phyloP scores from a whole-genome alignment of 768 basidiomycete species.

The Calvatia gigantea region DNA sequence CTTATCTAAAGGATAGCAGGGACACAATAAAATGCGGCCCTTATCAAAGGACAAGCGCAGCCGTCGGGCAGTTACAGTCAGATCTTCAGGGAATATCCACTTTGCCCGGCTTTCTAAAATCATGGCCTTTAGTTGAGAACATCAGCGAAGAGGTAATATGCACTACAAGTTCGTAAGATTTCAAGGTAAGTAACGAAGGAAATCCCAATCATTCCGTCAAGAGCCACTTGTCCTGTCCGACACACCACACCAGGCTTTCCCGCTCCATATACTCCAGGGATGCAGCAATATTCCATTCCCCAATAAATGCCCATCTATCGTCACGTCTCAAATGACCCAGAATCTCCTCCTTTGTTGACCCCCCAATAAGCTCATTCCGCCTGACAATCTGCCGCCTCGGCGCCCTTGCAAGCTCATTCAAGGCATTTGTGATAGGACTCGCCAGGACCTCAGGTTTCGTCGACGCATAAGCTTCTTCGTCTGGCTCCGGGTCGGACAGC shows the following conservation, averaged over 20 bases:
- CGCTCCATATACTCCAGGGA: slow-evolving; percentile 45
- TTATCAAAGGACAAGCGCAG: too few relatives aligned
- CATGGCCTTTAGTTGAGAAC: too few relatives aligned
- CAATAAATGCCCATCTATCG: slow-evolving; percentile 62
- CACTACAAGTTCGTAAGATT: too few relatives aligned
- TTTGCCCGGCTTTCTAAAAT: too few relatives aligned
- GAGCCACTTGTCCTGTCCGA: slow-evolving; percentile 38
- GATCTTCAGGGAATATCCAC: too few relatives aligned
- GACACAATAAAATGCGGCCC: too few relatives aligned
- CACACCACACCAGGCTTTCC: slow-evolving; percentile 34
- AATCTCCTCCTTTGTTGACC: slow-evolving; percentile 42
- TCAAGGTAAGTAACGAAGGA: too few relatives aligned
- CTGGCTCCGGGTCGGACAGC: slow-evolving; percentile 56
- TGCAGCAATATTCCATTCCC: slow-evolving; percentile 62
- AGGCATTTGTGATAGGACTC: slow-evolving; percentile 29
- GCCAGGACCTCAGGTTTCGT: slow-evolving; percentile 52
- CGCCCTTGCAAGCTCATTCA: not conserved
- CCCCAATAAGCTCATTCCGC: slow-evolving; percentile 18
- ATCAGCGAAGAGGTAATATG: too few relatives aligned
- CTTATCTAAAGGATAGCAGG: too few relatives aligned
- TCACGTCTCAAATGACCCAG: slow-evolving; percentile 46
- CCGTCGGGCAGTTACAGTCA: too few relatives aligned
- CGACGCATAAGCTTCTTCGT: slow-evolving; percentile 68
- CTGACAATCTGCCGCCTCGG: slow-evolving; percentile 11
- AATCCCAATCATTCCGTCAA: slow-evolving; percentile 27